Percentiles rank a stretch among this genome's conserved stretches.
Evolutionary conservation across 495 filamentous ascomycete genomes (phyloP).

Genomic region (Penicillium subrubescens): DNA sequence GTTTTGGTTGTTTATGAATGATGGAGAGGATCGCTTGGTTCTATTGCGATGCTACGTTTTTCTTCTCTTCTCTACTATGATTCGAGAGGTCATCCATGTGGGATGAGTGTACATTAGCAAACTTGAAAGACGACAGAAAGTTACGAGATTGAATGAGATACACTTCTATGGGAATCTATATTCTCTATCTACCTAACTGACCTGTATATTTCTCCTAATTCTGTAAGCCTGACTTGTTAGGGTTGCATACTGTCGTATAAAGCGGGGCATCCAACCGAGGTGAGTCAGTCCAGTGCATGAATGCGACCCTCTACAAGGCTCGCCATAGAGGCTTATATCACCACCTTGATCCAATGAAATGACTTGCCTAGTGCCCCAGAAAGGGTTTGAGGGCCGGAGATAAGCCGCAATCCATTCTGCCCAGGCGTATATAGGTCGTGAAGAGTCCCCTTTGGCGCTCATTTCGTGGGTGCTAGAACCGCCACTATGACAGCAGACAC

Average conservation of each 20-base stretch:
- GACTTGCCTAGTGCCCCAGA: background rate
- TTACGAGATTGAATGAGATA: background rate
- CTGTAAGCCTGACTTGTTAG: background rate
- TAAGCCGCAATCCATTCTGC: background rate
- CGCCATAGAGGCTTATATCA: background rate
- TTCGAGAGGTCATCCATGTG: background rate
- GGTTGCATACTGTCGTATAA: background rate
- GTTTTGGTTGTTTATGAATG: background rate
- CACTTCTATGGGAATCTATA: background rate
- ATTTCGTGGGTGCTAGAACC: background rate
- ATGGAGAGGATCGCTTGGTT: background rate
- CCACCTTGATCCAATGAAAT: background rate
- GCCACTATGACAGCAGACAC: constrained; percentile 3
- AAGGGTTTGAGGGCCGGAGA: background rate
- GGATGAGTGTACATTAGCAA: background rate
- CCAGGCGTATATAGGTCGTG: background rate
- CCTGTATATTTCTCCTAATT: background rate
- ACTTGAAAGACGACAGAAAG: background rate
- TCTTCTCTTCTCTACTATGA: background rate
- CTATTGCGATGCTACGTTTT: background rate
- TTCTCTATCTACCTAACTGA: background rate
- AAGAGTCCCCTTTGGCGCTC: background rate
- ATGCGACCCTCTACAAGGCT: background rate
- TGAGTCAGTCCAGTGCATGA: constrained; percentile 1
- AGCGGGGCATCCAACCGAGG: background rate